phyloP scores from a whole-genome alignment of 257 asterid genomes.

The Solanum megistacrolobum region DNA sequence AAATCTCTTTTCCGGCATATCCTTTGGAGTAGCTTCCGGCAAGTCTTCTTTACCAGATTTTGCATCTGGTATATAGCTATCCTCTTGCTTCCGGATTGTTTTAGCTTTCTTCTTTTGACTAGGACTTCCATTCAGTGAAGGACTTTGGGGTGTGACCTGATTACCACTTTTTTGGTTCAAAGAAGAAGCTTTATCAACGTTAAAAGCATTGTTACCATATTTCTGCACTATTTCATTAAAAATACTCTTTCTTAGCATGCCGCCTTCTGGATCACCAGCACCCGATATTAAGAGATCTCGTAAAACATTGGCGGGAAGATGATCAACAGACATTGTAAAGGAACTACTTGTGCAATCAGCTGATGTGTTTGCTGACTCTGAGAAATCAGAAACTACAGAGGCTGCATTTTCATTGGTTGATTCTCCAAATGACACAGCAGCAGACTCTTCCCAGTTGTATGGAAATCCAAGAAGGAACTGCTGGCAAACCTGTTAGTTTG shows the following conservation, averaged over 20 bases:
- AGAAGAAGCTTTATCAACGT: neutral
- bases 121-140: constrained; percentile 1
- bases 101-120: neutral
- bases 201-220: constrained; percentile 1
- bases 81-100: neutral
- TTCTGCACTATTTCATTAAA: constrained; percentile 16
- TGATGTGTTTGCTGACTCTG: constrained; percentile 7
- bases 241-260: constrained; percentile 3
- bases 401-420: constrained; percentile 1
- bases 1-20: neutral
- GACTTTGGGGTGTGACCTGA: neutral
- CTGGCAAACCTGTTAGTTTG: constrained; percentile 30
- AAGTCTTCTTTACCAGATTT: neutral
- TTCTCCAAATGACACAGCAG: constrained; percentile 24
- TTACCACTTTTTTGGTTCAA: constrained; percentile 3
- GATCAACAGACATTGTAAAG: constrained; percentile 1
- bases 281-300: constrained; percentile 15
- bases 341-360: neutral
- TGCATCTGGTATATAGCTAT: neutral
- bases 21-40: neutral
- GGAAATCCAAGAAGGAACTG: constrained; percentile 64
- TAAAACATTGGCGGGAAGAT: constrained; percentile 12
- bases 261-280: constrained; percentile 7
- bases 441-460: constrained; percentile 54
- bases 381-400: constrained; percentile 4